These are phyloP conservation scores for Agaricus subrufescens DNA, from an alignment of 768 basidiomycete genomes.

Conservation along the genomic window DNA sequence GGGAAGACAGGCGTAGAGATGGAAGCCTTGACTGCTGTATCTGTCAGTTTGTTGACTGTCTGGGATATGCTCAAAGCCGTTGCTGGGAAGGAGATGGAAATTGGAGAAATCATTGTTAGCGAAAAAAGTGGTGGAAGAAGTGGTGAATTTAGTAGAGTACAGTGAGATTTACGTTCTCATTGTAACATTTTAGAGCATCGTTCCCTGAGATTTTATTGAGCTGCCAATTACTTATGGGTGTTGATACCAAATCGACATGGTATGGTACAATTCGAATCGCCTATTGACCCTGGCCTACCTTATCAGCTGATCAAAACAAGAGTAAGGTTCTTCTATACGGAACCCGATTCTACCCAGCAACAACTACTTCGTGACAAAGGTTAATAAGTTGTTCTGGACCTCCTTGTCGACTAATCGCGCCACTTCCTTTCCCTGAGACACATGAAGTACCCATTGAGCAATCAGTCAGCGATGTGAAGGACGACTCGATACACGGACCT, in stretches of 20 bases:
- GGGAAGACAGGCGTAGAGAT: constrained; percentile 89
- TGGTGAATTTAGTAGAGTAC: constrained; percentile 50
- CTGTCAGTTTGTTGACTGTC: constrained; percentile 71
- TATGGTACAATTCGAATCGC: too few species aligned
- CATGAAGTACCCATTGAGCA: constrained; percentile 1
- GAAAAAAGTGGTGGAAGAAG: constrained; percentile 72
- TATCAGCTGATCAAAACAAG: too few species aligned
- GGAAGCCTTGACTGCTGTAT: constrained; percentile 88
- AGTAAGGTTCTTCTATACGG: not conserved
- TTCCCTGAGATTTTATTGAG: too few species aligned
- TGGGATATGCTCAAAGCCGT: constrained; percentile 95
- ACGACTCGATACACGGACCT: constrained; percentile 37
- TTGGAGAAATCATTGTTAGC: constrained; percentile 60
- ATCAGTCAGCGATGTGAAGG: not conserved
- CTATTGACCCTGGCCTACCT: too few species aligned
- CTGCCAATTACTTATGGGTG: too few species aligned
- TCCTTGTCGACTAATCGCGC: constrained; percentile 39
- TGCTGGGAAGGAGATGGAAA: constrained; percentile 83
- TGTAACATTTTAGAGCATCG: too few species aligned
- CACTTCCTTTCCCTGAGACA: constrained; percentile 30
- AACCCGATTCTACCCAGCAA: not conserved
- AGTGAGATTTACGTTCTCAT: not conserved
- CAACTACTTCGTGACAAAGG: constrained; percentile 22
- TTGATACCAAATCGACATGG: too few species aligned
- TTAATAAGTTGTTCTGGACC: constrained; percentile 22